Evolutionary conservation across 495 filamentous ascomycete genomes (phyloP).

Genomic region (Xylaria sp.): DNA sequence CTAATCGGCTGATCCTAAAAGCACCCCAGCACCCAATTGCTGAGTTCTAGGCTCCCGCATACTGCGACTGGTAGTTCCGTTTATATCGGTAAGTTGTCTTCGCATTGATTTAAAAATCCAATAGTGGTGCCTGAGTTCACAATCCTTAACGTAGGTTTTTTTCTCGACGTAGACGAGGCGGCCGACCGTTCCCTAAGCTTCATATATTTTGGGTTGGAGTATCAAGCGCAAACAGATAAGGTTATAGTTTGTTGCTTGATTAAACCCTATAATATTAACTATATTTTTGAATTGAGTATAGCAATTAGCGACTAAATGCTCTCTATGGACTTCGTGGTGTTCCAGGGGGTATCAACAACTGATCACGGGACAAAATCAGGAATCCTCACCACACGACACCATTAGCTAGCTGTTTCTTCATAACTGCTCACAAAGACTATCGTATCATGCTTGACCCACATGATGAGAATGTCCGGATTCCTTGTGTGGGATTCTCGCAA

Average conservation of each 20-base stretch:
- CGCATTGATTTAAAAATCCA: not conserved
- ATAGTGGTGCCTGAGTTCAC: not conserved
- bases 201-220: not conserved
- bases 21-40: not conserved
- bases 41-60: not conserved
- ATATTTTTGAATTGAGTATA: conserved; percentile 8
- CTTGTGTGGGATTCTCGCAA: not conserved
- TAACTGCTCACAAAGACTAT: not conserved
- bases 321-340: conserved; percentile 20
- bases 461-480: not conserved
- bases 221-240: not conserved
- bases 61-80: not conserved
- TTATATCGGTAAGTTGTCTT: conserved; percentile 4
- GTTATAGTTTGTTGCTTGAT: not conserved
- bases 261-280: conserved; percentile 19
- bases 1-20: not conserved
- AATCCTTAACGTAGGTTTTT: not conserved
- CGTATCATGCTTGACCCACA: not conserved
- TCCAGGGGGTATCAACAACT: conserved; percentile 28
- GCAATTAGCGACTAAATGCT: conserved; percentile 21
- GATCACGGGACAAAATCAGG: conserved; percentile 15
- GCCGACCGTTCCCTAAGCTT: not conserved
- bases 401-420: conserved; percentile 15
- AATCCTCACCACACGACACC: conserved; percentile 23
- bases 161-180: not conserved